Evolutionary conservation across 2,329 filamentous ascomycete genomes (phyloP).

Genomic region (Sporothrix humicola): DNA sequence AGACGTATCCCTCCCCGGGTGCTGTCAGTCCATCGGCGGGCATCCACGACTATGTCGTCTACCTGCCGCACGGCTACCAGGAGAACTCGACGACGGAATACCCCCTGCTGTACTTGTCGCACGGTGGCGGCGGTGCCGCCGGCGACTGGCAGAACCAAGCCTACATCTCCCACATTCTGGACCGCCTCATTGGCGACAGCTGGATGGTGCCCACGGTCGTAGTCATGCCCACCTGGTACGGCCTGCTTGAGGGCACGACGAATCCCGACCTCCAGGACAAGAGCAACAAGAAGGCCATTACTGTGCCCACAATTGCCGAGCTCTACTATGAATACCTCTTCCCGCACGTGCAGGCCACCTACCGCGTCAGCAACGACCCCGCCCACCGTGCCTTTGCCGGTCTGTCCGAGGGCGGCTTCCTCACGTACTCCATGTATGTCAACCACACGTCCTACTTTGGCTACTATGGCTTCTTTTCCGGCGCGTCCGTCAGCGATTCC

Average conservation of each 20-base stretch:
- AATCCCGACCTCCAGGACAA: not conserved
- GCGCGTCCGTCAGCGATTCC: not conserved
- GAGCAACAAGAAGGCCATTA: not conserved
- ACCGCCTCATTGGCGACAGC: constrained; percentile 6
- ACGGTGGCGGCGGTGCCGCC: constrained; percentile 5
- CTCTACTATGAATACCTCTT: constrained; percentile 10
- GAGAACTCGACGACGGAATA: not conserved
- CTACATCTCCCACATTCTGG: constrained; percentile 1
- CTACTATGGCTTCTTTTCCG: not conserved
- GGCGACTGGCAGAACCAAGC: constrained; percentile 9
- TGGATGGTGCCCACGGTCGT: constrained; percentile 16
- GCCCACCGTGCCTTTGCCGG: not conserved
- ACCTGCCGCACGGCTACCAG: not conserved
- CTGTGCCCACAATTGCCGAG: constrained; percentile 5
- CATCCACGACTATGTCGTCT: constrained; percentile 10
- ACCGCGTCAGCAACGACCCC: constrained; percentile 1
- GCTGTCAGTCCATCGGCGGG: not conserved
- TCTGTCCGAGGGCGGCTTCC: not conserved
- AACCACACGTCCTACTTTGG: constrained; percentile 3
- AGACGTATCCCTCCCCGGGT: not conserved
- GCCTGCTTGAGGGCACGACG: not conserved
- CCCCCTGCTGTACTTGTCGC: constrained; percentile 10
- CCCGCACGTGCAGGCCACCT: not conserved
- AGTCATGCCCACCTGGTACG: constrained; percentile 7
- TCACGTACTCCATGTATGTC: not conserved